Percentiles rank a stretch among this genome's conserved stretches.
Evolutionary conservation across 176 grass and related monocot species (phyloP).

Genomic region (Cymbopogon citratus): DNA sequence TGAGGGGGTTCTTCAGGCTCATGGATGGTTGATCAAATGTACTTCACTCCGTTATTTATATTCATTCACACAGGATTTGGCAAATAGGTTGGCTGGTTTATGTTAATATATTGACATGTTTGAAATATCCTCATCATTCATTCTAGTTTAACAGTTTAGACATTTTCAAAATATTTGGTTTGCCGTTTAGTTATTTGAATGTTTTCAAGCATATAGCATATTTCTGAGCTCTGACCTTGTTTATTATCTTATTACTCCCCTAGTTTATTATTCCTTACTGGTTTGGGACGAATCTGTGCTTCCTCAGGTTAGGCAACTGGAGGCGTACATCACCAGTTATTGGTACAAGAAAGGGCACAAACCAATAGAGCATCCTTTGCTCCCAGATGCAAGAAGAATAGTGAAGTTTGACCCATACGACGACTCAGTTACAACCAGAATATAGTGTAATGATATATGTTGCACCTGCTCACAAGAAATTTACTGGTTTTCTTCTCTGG

Average conservation of each 20-base stretch:
- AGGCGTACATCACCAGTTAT: constrained; percentile 38
- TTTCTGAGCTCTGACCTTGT: not conserved
- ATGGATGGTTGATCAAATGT: not conserved
- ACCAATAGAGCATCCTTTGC: constrained; percentile 43
- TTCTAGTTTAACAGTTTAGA: not conserved
- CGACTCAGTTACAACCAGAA: constrained; percentile 9
- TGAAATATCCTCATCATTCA: too few relatives aligned
- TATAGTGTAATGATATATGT: constrained; percentile 10
- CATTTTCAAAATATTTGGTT: not conserved
- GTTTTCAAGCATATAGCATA: not conserved
- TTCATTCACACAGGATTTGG: not conserved
- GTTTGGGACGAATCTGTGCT: constrained; percentile 14
- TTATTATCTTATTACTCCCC: not conserved
- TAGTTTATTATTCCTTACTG: not conserved
- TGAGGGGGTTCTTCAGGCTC: not conserved
- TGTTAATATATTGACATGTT: not conserved
- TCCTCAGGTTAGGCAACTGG: constrained; percentile 60
- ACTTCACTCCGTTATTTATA: not conserved
- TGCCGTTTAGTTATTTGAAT: not conserved
- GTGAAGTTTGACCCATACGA: constrained; percentile 46
- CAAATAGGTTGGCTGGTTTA: not conserved
- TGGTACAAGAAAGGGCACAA: constrained; percentile 53
- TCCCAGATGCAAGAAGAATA: constrained; percentile 37
- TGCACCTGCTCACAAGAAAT: not conserved
- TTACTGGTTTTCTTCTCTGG: not conserved